These are phyloP conservation scores for Raphanus sativus DNA, from an alignment of 345 rosid species.

Conservation along the genomic window DNA sequence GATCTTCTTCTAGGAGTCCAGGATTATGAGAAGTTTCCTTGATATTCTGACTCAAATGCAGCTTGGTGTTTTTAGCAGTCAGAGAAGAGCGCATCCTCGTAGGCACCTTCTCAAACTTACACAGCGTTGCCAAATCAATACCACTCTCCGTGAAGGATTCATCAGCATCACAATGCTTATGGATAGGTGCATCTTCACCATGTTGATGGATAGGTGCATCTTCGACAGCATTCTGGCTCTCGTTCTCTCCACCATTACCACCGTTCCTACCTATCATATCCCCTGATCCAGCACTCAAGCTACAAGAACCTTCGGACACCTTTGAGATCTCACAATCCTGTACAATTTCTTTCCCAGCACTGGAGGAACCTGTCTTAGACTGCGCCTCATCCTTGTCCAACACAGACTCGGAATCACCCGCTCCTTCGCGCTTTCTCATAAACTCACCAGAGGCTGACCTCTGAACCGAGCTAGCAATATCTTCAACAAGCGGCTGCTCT, in stretches of 20 bases:
- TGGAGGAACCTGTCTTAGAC: conserved; percentile 55
- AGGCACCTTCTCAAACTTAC: conserved; percentile 83
- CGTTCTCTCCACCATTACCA: conserved; percentile 32
- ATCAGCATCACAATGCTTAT: conserved; percentile 29
- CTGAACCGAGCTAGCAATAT: conserved; percentile 52
- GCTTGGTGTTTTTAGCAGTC: conserved; percentile 46
- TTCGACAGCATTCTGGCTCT: conserved; percentile 45
- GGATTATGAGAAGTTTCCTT: conserved; percentile 45
- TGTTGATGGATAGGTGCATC: conserved; percentile 34
- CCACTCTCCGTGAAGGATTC: conserved; percentile 44
- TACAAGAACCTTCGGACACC: conserved; percentile 39
- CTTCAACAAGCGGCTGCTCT: conserved; percentile 59
- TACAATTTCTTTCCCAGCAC: conserved; percentile 43
- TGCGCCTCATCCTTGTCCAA: conserved; percentile 54
- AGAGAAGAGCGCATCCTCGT: conserved; percentile 83
- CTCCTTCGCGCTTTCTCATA: conserved; percentile 50
- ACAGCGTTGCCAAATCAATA: conserved; percentile 59
- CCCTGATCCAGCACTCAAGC: conserved; percentile 44
- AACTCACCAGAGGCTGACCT: conserved; percentile 47
- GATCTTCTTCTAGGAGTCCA: conserved; percentile 40
- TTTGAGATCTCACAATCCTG: conserved; percentile 51
- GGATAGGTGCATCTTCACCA: conserved; percentile 33
- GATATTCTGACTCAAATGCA: conserved; percentile 39
- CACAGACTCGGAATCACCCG: conserved; percentile 53
- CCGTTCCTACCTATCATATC: conserved; percentile 47